Evolutionary conservation across 208 protist genomes (phyloP).

Genomic region (Angomonas ambiguus): DNA sequence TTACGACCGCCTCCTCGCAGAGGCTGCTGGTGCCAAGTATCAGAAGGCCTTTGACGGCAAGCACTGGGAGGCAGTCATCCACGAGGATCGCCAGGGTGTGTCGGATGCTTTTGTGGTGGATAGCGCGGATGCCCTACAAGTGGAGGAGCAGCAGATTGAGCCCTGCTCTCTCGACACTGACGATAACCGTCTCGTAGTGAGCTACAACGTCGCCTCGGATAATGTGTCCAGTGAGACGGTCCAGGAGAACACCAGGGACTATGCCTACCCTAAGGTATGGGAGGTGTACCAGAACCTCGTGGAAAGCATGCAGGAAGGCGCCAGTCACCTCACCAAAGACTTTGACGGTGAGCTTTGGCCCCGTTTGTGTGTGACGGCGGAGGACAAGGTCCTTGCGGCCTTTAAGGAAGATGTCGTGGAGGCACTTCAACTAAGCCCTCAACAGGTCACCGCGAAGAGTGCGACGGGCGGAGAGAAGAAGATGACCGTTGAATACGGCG

Average conservation of each 20-base stretch:
- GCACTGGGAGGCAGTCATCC: conserved; percentile 22
- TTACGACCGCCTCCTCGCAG: conserved; percentile 24
- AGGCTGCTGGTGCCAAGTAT: conserved; percentile 23
- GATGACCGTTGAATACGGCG: conserved; percentile 3
- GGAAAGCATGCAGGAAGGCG: conserved; percentile 23
- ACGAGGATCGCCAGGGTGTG: conserved; percentile 13
- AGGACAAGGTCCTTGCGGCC: conserved; percentile 23
- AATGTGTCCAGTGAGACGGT: conserved; percentile 16
- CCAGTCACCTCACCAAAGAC: conserved; percentile 34
- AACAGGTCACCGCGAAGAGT: neutral
- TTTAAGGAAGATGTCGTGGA: conserved; percentile 27
- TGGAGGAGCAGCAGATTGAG: conserved; percentile 12
- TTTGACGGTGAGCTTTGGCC: conserved; percentile 51
- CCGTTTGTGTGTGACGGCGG: conserved; percentile 13
- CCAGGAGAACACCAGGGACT: conserved; percentile 13
- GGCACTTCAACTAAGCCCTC: neutral
- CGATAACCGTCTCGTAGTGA: conserved; percentile 23
- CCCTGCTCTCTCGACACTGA: conserved; percentile 19
- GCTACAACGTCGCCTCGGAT: conserved; percentile 29
- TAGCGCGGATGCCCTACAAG: conserved; percentile 23
- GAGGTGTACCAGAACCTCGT: conserved; percentile 38
- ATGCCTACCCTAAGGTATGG: conserved; percentile 40
- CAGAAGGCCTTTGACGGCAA: conserved; percentile 26
- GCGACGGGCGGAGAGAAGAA: neutral
- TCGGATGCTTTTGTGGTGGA: conserved; percentile 32